Evolutionary conservation across 2,329 filamentous ascomycete species (phyloP), one percentile per base, ranked within the genome.

Genomic region (Colletotrichum agaves): DNA sequence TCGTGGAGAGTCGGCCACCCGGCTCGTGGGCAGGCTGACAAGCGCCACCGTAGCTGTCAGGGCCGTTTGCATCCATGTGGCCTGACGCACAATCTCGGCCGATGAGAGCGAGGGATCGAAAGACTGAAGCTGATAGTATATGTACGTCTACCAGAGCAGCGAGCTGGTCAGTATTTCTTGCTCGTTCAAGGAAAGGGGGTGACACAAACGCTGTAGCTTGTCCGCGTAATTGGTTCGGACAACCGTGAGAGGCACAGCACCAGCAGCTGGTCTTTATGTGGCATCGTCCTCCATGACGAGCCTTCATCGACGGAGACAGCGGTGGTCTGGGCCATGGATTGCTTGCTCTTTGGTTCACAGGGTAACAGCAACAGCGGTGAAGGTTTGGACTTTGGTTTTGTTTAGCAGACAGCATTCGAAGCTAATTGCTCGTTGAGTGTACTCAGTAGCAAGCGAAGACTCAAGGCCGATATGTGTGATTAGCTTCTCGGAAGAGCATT

Each of bases 241-340:
- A 58, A 4, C 7, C 41, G 55, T 21, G 55, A 52, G 1, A 47
- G 41, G 21, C 41, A 47, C 41, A 58, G 55, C 21, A 58, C 55
- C 8, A 58, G 27, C 2, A 58, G 55, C 41, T 58, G 41, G 55
- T 58, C 55, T 47, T 58, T 58, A 7, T 58, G 55, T 7, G 55
- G 55, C 55, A 47, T 58, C 23, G 55, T 58, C 17, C 41, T 17
- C 55, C 41, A 58, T 37, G 41, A 58, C 27, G 41, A 46, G 41
- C 41, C 23, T 58, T 58, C 41, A 13, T 23, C 41, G 4, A 19
- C 17, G 2, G 23, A 52, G 15, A 33, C 23, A 23, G 23, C 47
- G 47, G 47, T 52, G 46, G 23, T 10, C 27, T 46, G 55, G n/a
- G 39, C 8, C 44, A 47, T 47, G 10, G n/a, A n/a, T n/a, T n/a